Conservation (phyloP, 2,329 filamentous ascomycete species). For the Penicillium paneum region DNA sequence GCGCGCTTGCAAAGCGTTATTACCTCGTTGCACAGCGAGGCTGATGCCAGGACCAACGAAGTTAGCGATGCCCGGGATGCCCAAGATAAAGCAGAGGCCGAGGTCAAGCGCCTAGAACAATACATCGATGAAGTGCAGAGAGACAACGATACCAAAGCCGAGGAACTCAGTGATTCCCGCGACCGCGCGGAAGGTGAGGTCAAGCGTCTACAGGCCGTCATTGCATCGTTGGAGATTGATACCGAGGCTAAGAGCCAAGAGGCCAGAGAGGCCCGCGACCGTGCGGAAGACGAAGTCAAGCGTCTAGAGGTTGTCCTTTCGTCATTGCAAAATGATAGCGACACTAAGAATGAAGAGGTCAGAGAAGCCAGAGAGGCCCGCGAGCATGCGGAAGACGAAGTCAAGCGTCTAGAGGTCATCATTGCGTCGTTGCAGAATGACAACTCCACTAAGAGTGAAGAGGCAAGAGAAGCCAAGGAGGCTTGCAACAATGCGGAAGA, state of each 20-base stretch:
- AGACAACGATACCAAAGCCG: conserved; percentile 23
- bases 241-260: conserved; percentile 17
- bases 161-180: conserved; percentile 14
- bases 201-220: conserved; percentile 12
- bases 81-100: conserved; percentile 19
- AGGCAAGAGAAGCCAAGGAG: conserved; percentile 8
- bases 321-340: neutral
- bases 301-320: conserved; percentile 24
- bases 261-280: conserved; percentile 16
- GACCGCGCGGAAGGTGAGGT: conserved; percentile 17
- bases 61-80: conserved; percentile 22
- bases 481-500: conserved; percentile 21
- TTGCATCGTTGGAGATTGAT: conserved; percentile 17
- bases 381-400: neutral
- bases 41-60: conserved; percentile 25
- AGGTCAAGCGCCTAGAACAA: conserved; percentile 37
- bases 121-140: conserved; percentile 49
- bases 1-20: conserved; percentile 51
- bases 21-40: conserved; percentile 40
- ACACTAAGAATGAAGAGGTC: neutral
- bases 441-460: neutral
- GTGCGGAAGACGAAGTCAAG: conserved; percentile 26
- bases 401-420: neutral
- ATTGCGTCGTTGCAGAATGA: neutral
- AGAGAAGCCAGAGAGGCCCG: neutral